Conservation (phyloP, 2,329 filamentous ascomycete species). For the Oidium heveae region DNA sequence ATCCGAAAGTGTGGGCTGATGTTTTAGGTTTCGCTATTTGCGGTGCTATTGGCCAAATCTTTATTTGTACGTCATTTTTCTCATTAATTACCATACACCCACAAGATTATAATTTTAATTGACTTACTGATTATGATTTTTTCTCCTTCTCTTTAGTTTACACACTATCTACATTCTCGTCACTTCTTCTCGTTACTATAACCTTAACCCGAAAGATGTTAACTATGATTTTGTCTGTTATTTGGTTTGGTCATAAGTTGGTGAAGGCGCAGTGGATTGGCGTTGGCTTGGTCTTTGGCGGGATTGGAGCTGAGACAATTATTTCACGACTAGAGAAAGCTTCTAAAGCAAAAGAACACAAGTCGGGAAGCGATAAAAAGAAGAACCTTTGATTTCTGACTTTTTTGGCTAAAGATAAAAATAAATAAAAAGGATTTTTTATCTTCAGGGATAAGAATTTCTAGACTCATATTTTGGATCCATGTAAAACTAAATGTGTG, state of each 20-base stretch:
- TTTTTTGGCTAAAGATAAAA: too few relatives aligned
- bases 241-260: slow-evolving; percentile 79
- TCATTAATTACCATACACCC: neutral
- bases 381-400: too few relatives aligned
- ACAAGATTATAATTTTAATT: neutral
- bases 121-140: neutral
- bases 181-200: slow-evolving; percentile 76
- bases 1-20: slow-evolving; percentile 66
- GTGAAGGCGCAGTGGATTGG: slow-evolving; percentile 82
- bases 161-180: slow-evolving; percentile 78
- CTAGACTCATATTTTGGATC: too few relatives aligned
- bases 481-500: too few relatives aligned
- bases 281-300: slow-evolving; percentile 79
- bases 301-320: slow-evolving; percentile 70
- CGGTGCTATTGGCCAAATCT: slow-evolving; percentile 82
- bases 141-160: slow-evolving; percentile 30
- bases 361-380: too few relatives aligned
- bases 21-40: slow-evolving; percentile 76
- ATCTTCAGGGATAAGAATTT: too few relatives aligned
- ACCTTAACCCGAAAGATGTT: slow-evolving; percentile 98
- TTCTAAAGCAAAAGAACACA: neutral
- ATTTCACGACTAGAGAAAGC: slow-evolving; percentile 68
- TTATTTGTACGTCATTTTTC: slow-evolving; percentile 42
- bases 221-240: slow-evolving; percentile 89
- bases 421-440: too few relatives aligned